Conservation (phyloP, 2,329 filamentous ascomycete genomes). For the Aspergillus fumigatus region DNA sequence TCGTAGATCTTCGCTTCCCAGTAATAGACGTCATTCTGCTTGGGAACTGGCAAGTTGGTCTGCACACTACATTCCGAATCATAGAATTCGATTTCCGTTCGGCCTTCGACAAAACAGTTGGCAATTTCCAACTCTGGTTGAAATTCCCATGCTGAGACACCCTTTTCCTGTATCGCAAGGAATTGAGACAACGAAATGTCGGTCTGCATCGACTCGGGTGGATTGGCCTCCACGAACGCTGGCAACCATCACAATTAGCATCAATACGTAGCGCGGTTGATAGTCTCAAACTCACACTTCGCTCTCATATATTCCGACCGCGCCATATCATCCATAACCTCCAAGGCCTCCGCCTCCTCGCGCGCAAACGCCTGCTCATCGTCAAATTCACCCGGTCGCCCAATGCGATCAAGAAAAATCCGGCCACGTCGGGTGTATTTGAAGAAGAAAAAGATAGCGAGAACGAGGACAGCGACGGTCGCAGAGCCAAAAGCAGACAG, state of each 20-base stretch:
- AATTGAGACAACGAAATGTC: conserved; percentile 98
- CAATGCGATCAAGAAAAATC: conserved; percentile 89
- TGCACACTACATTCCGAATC: conserved; percentile 97
- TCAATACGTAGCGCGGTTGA: neutral
- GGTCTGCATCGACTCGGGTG: conserved; percentile 89
- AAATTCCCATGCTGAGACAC: conserved; percentile 99
- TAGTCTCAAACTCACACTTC: conserved; percentile 63
- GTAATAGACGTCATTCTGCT: conserved; percentile 99
- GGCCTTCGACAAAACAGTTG: conserved; percentile 94
- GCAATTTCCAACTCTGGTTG: conserved; percentile 98
- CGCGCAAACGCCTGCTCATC: conserved; percentile 92
- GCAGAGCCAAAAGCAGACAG: conserved; percentile 92
- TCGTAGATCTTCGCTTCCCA: conserved; percentile 99
- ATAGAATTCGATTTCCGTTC: conserved; percentile 98
- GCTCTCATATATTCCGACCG: conserved; percentile 87
- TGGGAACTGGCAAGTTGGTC: conserved; percentile 92
- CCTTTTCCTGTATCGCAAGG: conserved; percentile 97
- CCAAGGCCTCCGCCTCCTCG: conserved; percentile 92
- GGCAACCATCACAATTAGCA: conserved; percentile 7
- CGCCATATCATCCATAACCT: conserved; percentile 91
- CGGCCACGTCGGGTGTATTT: conserved; percentile 81
- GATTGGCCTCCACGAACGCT: conserved; percentile 94
- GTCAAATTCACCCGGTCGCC: conserved; percentile 91
- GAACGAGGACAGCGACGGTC: conserved; percentile 72
- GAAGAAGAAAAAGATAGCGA: conserved; percentile 86